Base-by-base conservation (phyloP, 202 grass and related monocot species). In the Carex arenaria region DNA sequence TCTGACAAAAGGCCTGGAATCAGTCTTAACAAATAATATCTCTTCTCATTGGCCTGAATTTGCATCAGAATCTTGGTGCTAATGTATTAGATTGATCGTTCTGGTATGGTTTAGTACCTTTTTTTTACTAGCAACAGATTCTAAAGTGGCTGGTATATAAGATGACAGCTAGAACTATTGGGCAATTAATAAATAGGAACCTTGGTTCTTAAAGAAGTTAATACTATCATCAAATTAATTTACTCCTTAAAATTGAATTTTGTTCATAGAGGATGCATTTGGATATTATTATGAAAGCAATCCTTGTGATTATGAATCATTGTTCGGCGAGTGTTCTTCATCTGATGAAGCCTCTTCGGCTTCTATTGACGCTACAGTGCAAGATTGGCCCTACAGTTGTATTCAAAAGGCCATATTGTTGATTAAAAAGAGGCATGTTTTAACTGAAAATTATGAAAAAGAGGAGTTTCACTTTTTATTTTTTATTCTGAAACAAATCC, bases 371-470 rank as follows among this genome's bases (percentile, higher is more conserved):
- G 38, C 13, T 36, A 36, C n/a, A 42, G 42, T 4, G 78, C 38
- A 45, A 81, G 40, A 81, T 10, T 65, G 42, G 78, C 47, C 22
- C 4, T 49, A 55, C 54, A 72, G 34, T 77, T 78, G 36, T 14
- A 49, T 85, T 53, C 38, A 79, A 57, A 86, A 80, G 34, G 67
- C 53, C 28, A 38, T 43, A 73, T 88, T 57, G 43, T 81, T 61
- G 69, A 88, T 91, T 82, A 89, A 43, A 55, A 63, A 82, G 80
- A 90, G 91, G 93, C 89, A 87, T 71, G 62, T 3, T 86, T 81
- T 88, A 61, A 71, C 38, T 53, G n/a, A 60, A 63, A 53, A 17
- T 36, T 23, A 12, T 1, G 3, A 18, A 45, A n/a, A 38, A 62
- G 49, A 22, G 28, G n/a, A 7, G 38, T 81, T 63, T 57, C 2